Evolutionary conservation across 192 early-diverging fungal genomes (phyloP), one percentile per base, ranked within the genome.

Genomic region (Radiomyces spectabilis): DNA sequence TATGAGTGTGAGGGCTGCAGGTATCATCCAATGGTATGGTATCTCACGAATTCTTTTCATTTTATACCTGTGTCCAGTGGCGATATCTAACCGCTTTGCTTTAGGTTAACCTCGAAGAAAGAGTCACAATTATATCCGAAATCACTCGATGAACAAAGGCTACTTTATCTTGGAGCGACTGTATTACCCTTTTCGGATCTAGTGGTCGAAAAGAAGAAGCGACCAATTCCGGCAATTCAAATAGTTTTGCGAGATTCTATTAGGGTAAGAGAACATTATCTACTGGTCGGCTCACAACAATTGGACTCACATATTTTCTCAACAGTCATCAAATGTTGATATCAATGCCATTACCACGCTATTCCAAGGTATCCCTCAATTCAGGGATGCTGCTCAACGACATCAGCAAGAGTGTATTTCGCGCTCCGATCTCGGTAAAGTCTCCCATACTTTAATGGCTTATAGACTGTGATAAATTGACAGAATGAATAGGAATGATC

Each of bases 161-260:
- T 58, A 7, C 65, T 89, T 16, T 64, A 79, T 21, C 71, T 87
- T 5, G 66, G 83, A 0, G 72, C 77, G 0, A 85, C 73, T 49
- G 7, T 83, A 24, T 77, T 77, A 18, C 85, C 85, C 1, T 83
- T 68, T 55, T 63, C 63, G 27, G 51, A 62, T 6, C 61, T 78
- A 31, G 48, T 55, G 1, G 63, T 61, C 0, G 44, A 53, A n/a
- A 69, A 78, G 38, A 73, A 73, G 24, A 80, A 72, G 43, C 74
- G 73, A 44, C 18, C 19, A 0, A 50, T 75, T 4, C 58, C 81
- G 1, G 74, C 71, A 26, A 67, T 70, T 1, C 59, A 69, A 4
- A 63, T 71, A 31, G 75, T 85, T 5, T 45, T 85, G 2, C 81
- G 81, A 33, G 80, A 86, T 53, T 66, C 74, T 12, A 43, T 87